These are phyloP conservation scores for Penicillium diatomitis DNA, from an alignment of 495 filamentous ascomycete species.

Conservation along the genomic window DNA sequence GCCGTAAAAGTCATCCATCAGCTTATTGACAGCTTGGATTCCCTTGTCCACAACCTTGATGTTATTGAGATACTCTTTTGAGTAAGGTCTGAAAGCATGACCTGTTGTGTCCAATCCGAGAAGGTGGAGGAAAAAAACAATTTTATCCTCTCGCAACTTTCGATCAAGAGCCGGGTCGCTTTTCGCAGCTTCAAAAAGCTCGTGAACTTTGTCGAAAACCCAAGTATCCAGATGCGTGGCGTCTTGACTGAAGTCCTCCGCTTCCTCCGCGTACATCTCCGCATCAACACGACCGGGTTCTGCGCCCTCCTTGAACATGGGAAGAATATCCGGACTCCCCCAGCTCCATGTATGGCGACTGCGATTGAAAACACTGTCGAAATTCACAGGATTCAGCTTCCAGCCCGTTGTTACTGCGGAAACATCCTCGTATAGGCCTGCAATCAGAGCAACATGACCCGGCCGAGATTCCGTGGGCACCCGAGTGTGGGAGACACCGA, in stretches of 20 bases:
- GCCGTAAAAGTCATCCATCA: constrained; percentile 84
- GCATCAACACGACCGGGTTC: constrained; percentile 79
- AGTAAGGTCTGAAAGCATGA: constrained; percentile 83
- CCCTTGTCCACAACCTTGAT: constrained; percentile 91
- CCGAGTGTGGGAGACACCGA: constrained; percentile 95
- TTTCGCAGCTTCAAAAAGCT: constrained; percentile 70
- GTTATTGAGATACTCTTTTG: constrained; percentile 88
- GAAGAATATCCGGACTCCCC: constrained; percentile 96
- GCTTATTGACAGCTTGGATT: constrained; percentile 66
- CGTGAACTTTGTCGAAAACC: constrained; percentile 92
- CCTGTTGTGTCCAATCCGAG: constrained; percentile 94
- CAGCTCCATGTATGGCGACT: constrained; percentile 98
- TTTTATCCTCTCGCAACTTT: constrained; percentile 68
- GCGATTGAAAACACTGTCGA: constrained; percentile 97
- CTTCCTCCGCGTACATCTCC: constrained; percentile 71
- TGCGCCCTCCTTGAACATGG: constrained; percentile 94
- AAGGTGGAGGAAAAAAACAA: constrained; percentile 95
- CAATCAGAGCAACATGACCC: constrained; percentile 95
- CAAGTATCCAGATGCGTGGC: constrained; percentile 77
- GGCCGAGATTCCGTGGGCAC: constrained; percentile 96
- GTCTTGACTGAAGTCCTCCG: constrained; percentile 83
- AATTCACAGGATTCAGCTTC: constrained; percentile 98
- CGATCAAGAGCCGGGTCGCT: constrained; percentile 67
- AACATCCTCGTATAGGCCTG: constrained; percentile 96
- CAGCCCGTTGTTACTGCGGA: constrained; percentile 95